Base-by-base conservation (phyloP, 306 rosid species). In the Coriaria nepalensis region DNA sequence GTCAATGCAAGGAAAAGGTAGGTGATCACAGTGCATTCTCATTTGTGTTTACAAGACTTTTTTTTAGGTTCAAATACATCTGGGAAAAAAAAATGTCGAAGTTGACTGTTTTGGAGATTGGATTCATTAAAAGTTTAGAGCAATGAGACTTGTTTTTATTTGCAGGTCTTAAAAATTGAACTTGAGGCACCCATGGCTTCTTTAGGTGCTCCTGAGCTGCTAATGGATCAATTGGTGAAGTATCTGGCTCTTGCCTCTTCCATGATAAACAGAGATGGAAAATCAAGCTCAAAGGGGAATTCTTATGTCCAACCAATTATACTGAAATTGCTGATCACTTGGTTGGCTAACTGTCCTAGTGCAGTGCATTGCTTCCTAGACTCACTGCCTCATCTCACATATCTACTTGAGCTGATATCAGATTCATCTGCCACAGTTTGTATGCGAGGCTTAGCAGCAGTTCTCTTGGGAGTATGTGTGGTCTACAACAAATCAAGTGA, bases 1-100 rank as follows among this genome's bases (percentile, higher is more conserved):
- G 56, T 65, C 85, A 70, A 50, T 77, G 95, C 94, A 90, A 90
- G 75, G 95, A 85, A 77, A 79, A 69, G 95, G 98, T 90, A 81
- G 53, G 77, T 57, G 32, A 51, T 40, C 35, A 13, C 9, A 54
- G 53, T 37, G 38, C 40, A 13, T 45, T 43, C 65, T 63, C 10
- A 29, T 61, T 51, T 62, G 43, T 51, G 44, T 46, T 35, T n/a
- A n/a, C n/a, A n/a, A n/a, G n/a, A n/a, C n/a, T n/a, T n/a, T n/a
- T n/a, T n/a, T n/a, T n/a, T n/a, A n/a, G n/a, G n/a, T n/a, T n/a
- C n/a, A n/a, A n/a, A n/a, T n/a, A n/a, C n/a, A n/a, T n/a, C n/a
- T n/a, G n/a, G n/a, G n/a, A n/a, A n/a, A 20, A 20, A 20, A 20
- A 20, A 20, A 3, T 1, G 29, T 20, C 29, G 29, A 20, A 20